Evolutionary conservation across 176 grass and related monocot genomes (phyloP).

Genomic region (Triticum dicoccoides): DNA sequence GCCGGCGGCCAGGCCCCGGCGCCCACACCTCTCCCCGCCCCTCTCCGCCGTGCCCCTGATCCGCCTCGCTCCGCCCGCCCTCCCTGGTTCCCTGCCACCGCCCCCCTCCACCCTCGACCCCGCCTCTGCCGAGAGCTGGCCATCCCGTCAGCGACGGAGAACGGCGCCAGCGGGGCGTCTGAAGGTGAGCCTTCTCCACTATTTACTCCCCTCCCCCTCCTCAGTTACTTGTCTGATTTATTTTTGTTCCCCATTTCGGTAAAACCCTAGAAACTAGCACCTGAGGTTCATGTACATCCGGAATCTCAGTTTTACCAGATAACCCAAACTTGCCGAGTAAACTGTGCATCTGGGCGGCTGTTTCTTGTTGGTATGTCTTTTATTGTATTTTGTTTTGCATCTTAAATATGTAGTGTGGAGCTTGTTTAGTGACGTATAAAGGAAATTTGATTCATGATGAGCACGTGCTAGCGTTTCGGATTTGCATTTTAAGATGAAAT

Average conservation of each 20-base stretch:
- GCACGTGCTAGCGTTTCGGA: no score
- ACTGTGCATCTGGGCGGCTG: no score
- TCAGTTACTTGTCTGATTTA: neutral
- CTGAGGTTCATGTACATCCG: neutral
- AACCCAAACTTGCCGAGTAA: neutral
- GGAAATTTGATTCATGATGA: neutral
- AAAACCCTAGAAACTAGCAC: neutral
- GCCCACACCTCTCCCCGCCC: no score
- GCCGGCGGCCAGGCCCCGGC: neutral
- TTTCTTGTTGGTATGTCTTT: neutral
- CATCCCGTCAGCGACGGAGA: neutral
- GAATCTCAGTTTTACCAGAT: neutral
- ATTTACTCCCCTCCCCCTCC: neutral
- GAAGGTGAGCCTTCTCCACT: neutral
- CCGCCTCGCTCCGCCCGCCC: neutral
- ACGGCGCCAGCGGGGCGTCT: neutral
- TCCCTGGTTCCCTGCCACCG: no score
- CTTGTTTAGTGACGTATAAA: neutral
- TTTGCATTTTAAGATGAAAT: neutral
- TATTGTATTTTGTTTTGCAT: neutral
- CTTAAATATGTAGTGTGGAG: neutral
- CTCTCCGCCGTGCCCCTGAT: neutral
- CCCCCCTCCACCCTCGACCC: no score
- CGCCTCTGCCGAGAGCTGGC: no score
- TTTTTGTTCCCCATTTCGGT: neutral